These are phyloP conservation scores for Candida yuanshanica DNA, from an alignment of 805 yeast species.

Conservation along the genomic window DNA sequence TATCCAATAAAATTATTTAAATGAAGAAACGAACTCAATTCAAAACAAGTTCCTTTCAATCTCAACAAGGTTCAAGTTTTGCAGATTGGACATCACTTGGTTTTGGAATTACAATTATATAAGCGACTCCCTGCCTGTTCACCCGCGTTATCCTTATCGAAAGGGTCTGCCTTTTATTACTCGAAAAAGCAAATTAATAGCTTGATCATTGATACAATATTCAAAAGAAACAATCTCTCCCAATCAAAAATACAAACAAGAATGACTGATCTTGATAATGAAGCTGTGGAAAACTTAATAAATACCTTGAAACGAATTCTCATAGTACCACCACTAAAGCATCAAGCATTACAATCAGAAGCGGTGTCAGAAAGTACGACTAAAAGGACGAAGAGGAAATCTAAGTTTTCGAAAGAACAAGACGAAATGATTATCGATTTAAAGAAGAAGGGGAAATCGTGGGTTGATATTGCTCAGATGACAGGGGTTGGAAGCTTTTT, in stretches of 20 bases:
- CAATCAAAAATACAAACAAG: too few relatives aligned
- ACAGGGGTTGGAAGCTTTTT: constrained; percentile 60
- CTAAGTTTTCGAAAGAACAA: constrained; percentile 67
- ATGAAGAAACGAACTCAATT: neutral
- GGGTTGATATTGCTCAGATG: constrained; percentile 69
- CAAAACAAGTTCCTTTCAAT: too few relatives aligned
- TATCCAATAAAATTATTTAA: too few relatives aligned
- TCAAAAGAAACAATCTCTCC: too few relatives aligned
- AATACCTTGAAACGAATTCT: constrained; percentile 11
- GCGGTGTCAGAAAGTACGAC: constrained; percentile 36
- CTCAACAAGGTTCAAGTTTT: too few relatives aligned
- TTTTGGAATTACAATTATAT: too few relatives aligned
- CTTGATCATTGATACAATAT: too few relatives aligned
- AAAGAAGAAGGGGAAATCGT: constrained; percentile 57
- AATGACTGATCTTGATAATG: neutral
- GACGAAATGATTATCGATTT: constrained; percentile 57
- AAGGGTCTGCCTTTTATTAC: too few relatives aligned
- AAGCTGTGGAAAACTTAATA: constrained; percentile 3
- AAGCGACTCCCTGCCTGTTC: too few relatives aligned
- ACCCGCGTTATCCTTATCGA: too few relatives aligned
- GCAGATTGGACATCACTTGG: too few relatives aligned
- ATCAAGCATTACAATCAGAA: constrained; percentile 34
- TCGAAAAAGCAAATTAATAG: too few relatives aligned
- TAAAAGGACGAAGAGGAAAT: constrained; percentile 51
- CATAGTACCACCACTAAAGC: constrained; percentile 15